Base-by-base conservation (phyloP, 2,329 filamentous ascomycete genomes). In the Fusarium tjaetaba region DNA sequence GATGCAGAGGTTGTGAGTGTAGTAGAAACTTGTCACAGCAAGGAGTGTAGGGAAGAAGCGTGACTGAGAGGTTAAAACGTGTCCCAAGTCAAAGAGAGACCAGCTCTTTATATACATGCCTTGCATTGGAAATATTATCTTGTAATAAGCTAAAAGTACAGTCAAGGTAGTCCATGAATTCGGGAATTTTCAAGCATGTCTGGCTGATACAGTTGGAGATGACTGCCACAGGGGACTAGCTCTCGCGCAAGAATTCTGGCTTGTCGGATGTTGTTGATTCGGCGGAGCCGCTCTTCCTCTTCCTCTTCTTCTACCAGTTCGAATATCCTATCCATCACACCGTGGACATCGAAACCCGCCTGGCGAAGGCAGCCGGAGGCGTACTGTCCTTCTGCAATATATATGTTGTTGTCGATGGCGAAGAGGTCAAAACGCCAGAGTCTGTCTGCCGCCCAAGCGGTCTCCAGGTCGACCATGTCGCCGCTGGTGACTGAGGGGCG, bases 241-340 rank as follows among this genome's bases (percentile, higher is more conserved):
- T 41, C 20, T 9, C 13, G 11, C 7, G 38, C 38, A 22, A 41
- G 11, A 7, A 8, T 22, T 18, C 20, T 41, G 3, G 20, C 20
- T 7, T 8, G 7, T 41, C 11, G 20, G 6, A 20, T 20, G 38
- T 11, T 11, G 20, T 11, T 11, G 38, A 13, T 20, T 9, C 7
- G 6, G 36, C 10, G 10, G 10, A 39, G 36, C 5, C 4, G 6
- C 11, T 39, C 36, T 11, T 41, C 38, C 13, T 22, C 20, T 41
- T 22, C 20, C 11, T 22, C 38, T 22, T 22, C 38, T 39, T 39
- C 32, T 34, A 7, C 32, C 13, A 34, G 6, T 11, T 39, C 38
- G 2, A 7, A 11, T 4, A 39, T 6, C 1, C 5, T 20, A 39
- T 39, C 18, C 18, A 20, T 39, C 1, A 20, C 2, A 11, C 2